These are phyloP conservation scores for Prillingera fragicola DNA, from an alignment of 1,284 basidiomycete genomes.

Conservation along the genomic window DNA sequence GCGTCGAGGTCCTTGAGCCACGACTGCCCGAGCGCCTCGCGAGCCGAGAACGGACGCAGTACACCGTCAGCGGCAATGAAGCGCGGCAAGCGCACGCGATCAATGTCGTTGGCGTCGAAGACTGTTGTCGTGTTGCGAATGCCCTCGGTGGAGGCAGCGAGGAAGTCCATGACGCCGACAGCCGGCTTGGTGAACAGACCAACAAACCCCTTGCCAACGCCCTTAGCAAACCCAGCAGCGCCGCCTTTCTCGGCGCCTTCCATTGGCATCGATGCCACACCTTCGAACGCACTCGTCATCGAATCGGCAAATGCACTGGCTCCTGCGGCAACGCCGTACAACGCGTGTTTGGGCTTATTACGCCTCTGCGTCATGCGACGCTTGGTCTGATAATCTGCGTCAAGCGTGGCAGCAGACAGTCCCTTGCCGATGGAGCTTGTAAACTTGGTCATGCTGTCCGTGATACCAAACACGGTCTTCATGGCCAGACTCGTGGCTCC, in stretches of 20 bases:
- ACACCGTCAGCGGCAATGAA: conserved; percentile 81
- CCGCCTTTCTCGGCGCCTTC: conserved; percentile 95
- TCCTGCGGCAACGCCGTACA: conserved; percentile 92
- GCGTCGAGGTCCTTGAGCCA: conserved; percentile 79
- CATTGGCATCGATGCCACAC: conserved; percentile 91
- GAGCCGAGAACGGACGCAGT: conserved; percentile 72
- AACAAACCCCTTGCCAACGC: conserved; percentile 91
- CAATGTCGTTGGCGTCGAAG: conserved; percentile 86
- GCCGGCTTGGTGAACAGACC: conserved; percentile 89
- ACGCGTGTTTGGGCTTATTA: conserved; percentile 92
- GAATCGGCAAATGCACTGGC: conserved; percentile 91
- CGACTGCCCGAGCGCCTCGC: conserved; percentile 89
- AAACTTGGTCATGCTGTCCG: conserved; percentile 94
- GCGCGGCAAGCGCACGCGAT: conserved; percentile 82
- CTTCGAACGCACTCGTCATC: conserved; percentile 92
- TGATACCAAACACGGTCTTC: conserved; percentile 95
- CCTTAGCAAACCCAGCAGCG: conserved; percentile 94
- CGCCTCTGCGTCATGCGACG: conserved; percentile 81
- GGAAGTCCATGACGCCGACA: conserved; percentile 92
- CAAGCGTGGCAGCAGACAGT: conserved; percentile 91
- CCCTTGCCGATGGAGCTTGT: conserved; percentile 97
- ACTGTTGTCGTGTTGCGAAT: conserved; percentile 98
- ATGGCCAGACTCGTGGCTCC: conserved; percentile 98
- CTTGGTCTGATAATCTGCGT: conserved; percentile 88
- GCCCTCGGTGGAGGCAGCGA: conserved; percentile 94